Conservation (phyloP, 2,329 filamentous ascomycete genomes). For the Coleophoma eucalyptorum region DNA sequence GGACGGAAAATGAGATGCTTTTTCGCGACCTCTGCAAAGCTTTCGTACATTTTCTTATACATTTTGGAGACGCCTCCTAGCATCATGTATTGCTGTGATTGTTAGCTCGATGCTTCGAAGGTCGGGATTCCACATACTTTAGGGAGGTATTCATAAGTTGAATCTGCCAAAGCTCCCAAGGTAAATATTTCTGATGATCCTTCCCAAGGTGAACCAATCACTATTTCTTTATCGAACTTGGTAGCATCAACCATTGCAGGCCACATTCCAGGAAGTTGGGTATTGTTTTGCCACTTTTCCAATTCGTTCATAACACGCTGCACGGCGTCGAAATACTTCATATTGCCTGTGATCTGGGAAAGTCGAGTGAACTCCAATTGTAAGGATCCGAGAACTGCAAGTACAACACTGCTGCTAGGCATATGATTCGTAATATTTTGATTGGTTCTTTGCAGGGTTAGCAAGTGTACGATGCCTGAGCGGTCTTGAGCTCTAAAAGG, state of each 20-base stretch:
- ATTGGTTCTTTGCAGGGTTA: constrained; percentile 5
- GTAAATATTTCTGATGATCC: constrained; percentile 51
- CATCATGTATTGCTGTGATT: constrained; percentile 19
- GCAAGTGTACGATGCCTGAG: background rate
- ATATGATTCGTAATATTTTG: constrained; percentile 48
- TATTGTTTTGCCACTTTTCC: constrained; percentile 49
- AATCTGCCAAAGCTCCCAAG: constrained; percentile 53
- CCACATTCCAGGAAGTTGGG: constrained; percentile 61
- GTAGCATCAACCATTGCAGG: constrained; percentile 48
- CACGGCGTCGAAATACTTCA: constrained; percentile 59
- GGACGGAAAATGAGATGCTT: constrained; percentile 40
- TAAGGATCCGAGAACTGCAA: constrained; percentile 57
- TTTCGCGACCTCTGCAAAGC: constrained; percentile 41
- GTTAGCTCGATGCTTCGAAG: constrained; percentile 29
- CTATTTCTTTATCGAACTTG: constrained; percentile 27
- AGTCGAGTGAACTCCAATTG: constrained; percentile 60
- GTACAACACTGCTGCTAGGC: constrained; percentile 49
- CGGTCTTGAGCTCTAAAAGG: background rate
- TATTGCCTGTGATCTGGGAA: constrained; percentile 57
- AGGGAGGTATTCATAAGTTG: constrained; percentile 62
- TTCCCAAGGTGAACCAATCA: constrained; percentile 42
- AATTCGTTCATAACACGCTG: constrained; percentile 55
- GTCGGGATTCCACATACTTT: constrained; percentile 60
- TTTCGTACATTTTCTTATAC: constrained; percentile 36
- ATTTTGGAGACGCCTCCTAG: constrained; percentile 18